Evolutionary conservation across 139 green algal genomes (phyloP).

Genomic region (Dunaliella primolecta): DNA sequence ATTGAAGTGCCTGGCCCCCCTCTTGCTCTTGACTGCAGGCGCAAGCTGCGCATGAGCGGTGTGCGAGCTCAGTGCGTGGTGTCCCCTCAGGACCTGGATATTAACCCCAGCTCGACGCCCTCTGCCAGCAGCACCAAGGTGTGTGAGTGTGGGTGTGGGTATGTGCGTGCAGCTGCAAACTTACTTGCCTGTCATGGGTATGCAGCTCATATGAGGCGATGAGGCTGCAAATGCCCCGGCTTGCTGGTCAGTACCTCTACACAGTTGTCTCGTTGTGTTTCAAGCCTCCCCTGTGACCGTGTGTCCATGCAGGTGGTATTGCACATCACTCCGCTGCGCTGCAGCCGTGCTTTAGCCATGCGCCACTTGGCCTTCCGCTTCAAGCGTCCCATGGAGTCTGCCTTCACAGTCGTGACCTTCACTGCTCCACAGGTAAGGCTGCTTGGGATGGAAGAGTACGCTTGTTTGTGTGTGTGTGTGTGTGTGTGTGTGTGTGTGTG

Average conservation of each 20-base stretch:
- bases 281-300: no score
- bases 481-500: no score
- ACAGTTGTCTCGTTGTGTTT: no score
- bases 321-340: slow-evolving; percentile 81
- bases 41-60: slow-evolving; percentile 45
- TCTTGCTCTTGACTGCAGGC: slow-evolving; percentile 13
- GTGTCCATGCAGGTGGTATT: slow-evolving; percentile 33
- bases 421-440: background rate
- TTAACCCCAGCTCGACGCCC: background rate
- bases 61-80: slow-evolving; percentile 38
- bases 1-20: background rate
- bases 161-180: no score
- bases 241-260: no score
- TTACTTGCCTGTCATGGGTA: no score
- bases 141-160: no score
- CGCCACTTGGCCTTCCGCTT: slow-evolving; percentile 62
- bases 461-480: no score
- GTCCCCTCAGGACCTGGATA: slow-evolving; percentile 8
- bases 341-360: slow-evolving; percentile 69
- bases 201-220: no score
- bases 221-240: no score
- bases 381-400: slow-evolving; percentile 30
- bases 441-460: background rate
- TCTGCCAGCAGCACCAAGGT: background rate
- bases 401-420: slow-evolving; percentile 45